Evolutionary conservation across 352 stramenopile species (phyloP).

Genomic region (Achlya hypogyna): DNA sequence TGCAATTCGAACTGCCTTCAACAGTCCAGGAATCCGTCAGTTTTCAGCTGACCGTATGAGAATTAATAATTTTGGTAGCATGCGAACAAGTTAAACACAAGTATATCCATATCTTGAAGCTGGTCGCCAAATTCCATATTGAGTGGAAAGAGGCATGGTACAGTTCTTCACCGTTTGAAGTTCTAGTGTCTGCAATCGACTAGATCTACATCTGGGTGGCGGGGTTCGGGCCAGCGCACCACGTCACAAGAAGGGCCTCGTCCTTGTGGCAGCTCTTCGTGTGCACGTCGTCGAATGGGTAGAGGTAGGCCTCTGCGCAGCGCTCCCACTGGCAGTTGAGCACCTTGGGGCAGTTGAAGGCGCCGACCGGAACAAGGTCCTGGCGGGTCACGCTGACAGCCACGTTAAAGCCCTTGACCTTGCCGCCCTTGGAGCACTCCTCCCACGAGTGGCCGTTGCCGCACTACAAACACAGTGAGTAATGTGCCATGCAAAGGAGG

Average conservation of each 20-base stretch:
- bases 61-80: no score
- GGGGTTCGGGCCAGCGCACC: neutral
- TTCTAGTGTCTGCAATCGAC: neutral
- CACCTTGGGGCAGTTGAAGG: conserved; percentile 2
- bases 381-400: neutral
- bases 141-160: no score
- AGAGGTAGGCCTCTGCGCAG: conserved; percentile 14
- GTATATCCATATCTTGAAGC: no score
- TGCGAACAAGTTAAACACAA: no score
- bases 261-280: conserved; percentile 12
- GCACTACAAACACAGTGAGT: neutral
- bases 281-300: conserved; percentile 7
- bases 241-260: conserved; percentile 16
- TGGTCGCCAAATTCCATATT: no score
- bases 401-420: conserved; percentile 17
- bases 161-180: no score
- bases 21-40: no score
- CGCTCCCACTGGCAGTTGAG: conserved; percentile 14
- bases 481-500: neutral
- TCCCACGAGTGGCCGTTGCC: neutral
- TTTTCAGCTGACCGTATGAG: no score
- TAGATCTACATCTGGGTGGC: conserved; percentile 1
- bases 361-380: neutral
- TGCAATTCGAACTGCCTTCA: no score
- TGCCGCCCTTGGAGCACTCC: conserved; percentile 18